phyloP scores from a whole-genome alignment of 257 asterid species.

The Petrea volubilis region DNA sequence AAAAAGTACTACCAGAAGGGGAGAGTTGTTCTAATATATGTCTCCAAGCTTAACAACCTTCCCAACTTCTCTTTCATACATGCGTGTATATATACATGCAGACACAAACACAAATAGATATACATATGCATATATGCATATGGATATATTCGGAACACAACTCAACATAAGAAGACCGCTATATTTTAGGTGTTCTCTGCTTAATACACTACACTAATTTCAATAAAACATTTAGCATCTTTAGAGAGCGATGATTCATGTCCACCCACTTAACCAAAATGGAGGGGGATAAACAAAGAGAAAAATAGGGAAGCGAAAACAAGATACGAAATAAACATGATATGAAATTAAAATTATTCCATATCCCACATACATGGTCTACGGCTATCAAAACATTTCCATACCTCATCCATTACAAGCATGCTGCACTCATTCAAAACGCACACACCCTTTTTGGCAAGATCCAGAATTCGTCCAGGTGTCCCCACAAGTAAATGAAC shows the following conservation, averaged over 20 bases:
- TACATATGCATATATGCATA: background rate
- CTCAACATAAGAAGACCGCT: background rate
- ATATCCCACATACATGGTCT: background rate
- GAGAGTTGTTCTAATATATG: background rate
- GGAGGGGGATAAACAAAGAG: background rate
- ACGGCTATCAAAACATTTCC: background rate
- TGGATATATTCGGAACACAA: too few relatives aligned
- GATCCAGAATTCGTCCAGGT: constrained; percentile 92
- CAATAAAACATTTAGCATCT: background rate
- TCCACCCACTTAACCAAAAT: background rate
- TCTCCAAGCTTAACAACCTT: background rate
- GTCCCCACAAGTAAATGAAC: constrained; percentile 95
- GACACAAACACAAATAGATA: too few relatives aligned
- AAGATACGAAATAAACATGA: background rate
- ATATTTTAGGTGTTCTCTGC: constrained; percentile 3
- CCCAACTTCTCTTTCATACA: background rate
- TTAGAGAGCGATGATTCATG: background rate
- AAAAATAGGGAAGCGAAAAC: background rate
- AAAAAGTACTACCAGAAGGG: constrained; percentile 6
- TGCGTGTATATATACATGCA: background rate
- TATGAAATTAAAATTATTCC: background rate
- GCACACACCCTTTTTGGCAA: constrained; percentile 70
- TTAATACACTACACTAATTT: constrained; percentile 1
- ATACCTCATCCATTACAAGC: constrained; percentile 89
- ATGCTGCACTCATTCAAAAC: constrained; percentile 59